Base-by-base conservation (phyloP, 768 basidiomycete genomes). In the Mrakia hoshinonis region DNA sequence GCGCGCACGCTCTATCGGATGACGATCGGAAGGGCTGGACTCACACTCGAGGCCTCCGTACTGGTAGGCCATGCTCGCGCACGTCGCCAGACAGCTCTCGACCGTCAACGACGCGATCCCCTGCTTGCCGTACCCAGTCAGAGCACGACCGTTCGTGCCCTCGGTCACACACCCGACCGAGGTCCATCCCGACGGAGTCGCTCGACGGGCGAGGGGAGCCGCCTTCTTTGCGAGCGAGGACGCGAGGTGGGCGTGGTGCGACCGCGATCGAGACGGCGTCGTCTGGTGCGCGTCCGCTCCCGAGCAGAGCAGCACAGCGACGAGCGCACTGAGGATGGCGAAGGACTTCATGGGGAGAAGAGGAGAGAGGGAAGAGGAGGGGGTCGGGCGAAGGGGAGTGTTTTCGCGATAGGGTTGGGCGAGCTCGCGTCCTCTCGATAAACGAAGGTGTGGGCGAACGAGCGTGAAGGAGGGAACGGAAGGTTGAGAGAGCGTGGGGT, bases 41-140 rank as follows among this genome's bases (percentile, higher is more conserved):
- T 46, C 66, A 72, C 70, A 66, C 65, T 72, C 65, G 2, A 67
- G 10, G n/a, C 65, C 70, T 7, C 47, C 70, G 65, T 72, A 72
- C 15, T 43, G 24, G 47, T 72, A 72, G 15, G 55, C 70, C 70
- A 72, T 72, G 18, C 24, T 47, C 2, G 65, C 64, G 47, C 70
- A 72, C 47, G 63, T 65, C 26, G 66, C 55, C 26, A 72, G 65
- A 29, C 70, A 67, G 24, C 38, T 39, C 34, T 58, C 38, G 24
- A 72, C 34, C 10, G 70, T 72, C 11, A 72, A 65, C 48, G 54
- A 67, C 4, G 24, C 46, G 18, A 72, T 15, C 12, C 63, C 43
- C 47, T 72, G 70, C 65, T 61, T 29, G 2, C n/a, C n/a, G 47
- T 72, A 72, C 55, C 55, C 65, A 3, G 47, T 51, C 11, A 72